phyloP scores from a whole-genome alignment of 768 basidiomycete species.

The Scleroderma citrinum region DNA sequence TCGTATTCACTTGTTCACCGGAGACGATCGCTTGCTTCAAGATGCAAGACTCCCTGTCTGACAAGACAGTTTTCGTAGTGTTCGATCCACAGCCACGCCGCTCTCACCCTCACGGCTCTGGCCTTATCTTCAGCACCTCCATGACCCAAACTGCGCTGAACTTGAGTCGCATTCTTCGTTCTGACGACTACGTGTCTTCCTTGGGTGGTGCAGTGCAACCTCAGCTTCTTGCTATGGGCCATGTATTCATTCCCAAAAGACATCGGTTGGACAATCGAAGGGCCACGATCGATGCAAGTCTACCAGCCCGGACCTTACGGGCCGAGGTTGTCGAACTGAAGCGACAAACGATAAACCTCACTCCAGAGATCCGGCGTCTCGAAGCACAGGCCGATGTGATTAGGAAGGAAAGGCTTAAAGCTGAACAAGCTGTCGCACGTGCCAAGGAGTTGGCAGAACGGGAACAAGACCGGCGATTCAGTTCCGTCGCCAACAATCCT shows the following conservation, averaged over 20 bases:
- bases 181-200: slow-evolving; percentile 39
- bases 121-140: slow-evolving; percentile 48
- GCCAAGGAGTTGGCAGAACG: neutral
- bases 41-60: slow-evolving; percentile 13
- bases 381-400: slow-evolving; percentile 19
- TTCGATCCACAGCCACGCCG: slow-evolving; percentile 67
- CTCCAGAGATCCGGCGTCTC: slow-evolving; percentile 21
- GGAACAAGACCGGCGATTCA: neutral
- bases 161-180: slow-evolving; percentile 42
- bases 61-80: slow-evolving; percentile 42
- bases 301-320: slow-evolving; percentile 40
- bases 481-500: slow-evolving; percentile 6
- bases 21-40: slow-evolving; percentile 57
- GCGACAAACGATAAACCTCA: slow-evolving; percentile 21
- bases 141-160: slow-evolving; percentile 38
- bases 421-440: neutral
- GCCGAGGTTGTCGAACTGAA: slow-evolving; percentile 36
- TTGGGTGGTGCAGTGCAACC: slow-evolving; percentile 50
- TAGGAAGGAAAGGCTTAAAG: slow-evolving; percentile 8
- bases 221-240: slow-evolving; percentile 52
- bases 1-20: slow-evolving; percentile 61
- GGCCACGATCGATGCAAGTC: slow-evolving; percentile 43
- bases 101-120: slow-evolving; percentile 53
- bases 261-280: slow-evolving; percentile 20
- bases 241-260: slow-evolving; percentile 41